phyloP scores from a whole-genome alignment of 2,329 filamentous ascomycete genomes.

The Coniochaeta ligniaria region DNA sequence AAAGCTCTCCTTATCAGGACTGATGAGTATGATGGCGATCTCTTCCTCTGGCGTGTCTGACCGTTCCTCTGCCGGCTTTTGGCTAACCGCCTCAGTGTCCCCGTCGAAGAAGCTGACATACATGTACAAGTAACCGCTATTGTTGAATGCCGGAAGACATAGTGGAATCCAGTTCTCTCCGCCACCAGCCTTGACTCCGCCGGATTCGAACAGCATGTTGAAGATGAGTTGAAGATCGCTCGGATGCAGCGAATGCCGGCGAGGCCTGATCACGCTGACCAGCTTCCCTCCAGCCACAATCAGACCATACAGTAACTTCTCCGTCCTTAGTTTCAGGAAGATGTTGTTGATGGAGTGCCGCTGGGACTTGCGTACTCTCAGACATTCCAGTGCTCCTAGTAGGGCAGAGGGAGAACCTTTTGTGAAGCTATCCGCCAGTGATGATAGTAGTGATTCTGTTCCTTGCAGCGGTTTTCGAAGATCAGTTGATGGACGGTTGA shows the following conservation, averaged over 20 bases:
- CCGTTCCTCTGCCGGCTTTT: constrained; percentile 52
- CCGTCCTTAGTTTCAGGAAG: constrained; percentile 69
- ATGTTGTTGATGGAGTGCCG: constrained; percentile 80
- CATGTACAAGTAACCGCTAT: constrained; percentile 95
- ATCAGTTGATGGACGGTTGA: constrained; percentile 86
- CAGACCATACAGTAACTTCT: constrained; percentile 81
- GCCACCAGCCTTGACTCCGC: constrained; percentile 78
- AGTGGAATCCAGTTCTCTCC: constrained; percentile 98
- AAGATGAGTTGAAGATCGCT: constrained; percentile 95
- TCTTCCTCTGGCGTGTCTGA: constrained; percentile 42
- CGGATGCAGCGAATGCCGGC: constrained; percentile 90
- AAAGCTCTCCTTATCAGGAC: constrained; percentile 87
- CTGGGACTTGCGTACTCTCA: constrained; percentile 86
- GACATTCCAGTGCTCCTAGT: constrained; percentile 83
- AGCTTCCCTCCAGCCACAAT: constrained; percentile 88
- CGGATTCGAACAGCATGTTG: constrained; percentile 98
- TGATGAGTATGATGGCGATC: constrained; percentile 89
- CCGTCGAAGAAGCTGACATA: constrained; percentile 91
- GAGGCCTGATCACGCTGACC: constrained; percentile 89
- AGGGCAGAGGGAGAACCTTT: constrained; percentile 84
- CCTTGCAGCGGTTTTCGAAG: constrained; percentile 83
- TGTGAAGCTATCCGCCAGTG: constrained; percentile 90
- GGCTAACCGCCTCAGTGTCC: constrained; percentile 31
- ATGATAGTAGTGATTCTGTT: constrained; percentile 84
- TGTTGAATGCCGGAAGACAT: constrained; percentile 95